These are phyloP conservation scores for Tylopilus sp. DNA, from an alignment of 1,284 basidiomycete genomes.

Conservation along the genomic window DNA sequence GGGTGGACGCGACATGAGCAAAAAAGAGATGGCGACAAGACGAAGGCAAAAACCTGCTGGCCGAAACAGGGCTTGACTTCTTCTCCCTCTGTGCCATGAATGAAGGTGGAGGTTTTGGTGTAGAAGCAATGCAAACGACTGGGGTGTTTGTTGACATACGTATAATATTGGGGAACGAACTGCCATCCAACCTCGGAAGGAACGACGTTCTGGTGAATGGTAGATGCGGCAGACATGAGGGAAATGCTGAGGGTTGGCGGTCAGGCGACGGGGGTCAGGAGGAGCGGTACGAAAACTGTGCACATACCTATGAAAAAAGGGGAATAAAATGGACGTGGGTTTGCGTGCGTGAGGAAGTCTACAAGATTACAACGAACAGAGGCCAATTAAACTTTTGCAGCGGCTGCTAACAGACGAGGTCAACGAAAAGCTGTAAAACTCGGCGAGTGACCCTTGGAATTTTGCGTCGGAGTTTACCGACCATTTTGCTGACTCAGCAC, in stretches of 20 bases:
- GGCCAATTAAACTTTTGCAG: conserved; percentile 32
- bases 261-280: conserved; percentile 7
- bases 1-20: conserved; percentile 16
- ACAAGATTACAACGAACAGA: conserved; percentile 37
- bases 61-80: conserved; percentile 86
- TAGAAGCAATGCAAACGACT: conserved; percentile 98
- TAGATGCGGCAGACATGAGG: conserved; percentile 34
- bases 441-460: conserved; percentile 20
- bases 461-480: conserved; percentile 34
- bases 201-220: conserved; percentile 58
- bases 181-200: conserved; percentile 95
- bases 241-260: conserved; percentile 27
- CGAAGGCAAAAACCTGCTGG: conserved; percentile 67
- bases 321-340: conserved; percentile 36
- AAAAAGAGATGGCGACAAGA: not conserved
- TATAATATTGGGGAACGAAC: conserved; percentile 96
- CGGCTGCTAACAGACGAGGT: conserved; percentile 24
- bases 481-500: conserved; percentile 30
- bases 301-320: conserved; percentile 31
- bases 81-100: conserved; percentile 94
- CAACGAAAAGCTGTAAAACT: conserved; percentile 22
- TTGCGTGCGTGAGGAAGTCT: conserved; percentile 39
- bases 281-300: not conserved
- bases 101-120: conserved; percentile 96
- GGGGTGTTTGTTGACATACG: conserved; percentile 97